These are phyloP conservation scores for Penicillium sp. DNA, from an alignment of 2,329 filamentous ascomycete genomes.

Conservation along the genomic window DNA sequence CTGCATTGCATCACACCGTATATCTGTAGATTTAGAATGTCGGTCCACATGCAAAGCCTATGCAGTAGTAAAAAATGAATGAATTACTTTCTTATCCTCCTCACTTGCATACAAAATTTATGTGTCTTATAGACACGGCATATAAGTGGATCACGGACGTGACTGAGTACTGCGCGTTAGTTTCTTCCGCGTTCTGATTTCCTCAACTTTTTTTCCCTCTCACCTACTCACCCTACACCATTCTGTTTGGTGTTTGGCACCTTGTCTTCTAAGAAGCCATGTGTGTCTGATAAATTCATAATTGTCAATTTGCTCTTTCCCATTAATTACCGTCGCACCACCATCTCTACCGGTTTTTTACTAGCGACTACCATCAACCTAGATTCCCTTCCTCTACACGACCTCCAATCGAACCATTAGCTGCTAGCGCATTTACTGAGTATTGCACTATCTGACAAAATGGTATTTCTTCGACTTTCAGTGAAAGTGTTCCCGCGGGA, in stretches of 20 bases:
- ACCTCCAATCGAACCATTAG: not conserved
- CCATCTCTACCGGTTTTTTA: not conserved
- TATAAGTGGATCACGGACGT: constrained; percentile 3
- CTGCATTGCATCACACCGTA: not conserved
- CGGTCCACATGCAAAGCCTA: no score
- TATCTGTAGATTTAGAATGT: no score
- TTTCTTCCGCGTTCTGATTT: constrained; percentile 3
- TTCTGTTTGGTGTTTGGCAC: not conserved
- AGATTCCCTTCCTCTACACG: not conserved
- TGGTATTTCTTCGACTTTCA: constrained; percentile 40
- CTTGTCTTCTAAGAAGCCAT: not conserved
- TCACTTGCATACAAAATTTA: not conserved
- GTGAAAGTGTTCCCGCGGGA: constrained; percentile 35
- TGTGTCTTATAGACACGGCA: not conserved
- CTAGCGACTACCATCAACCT: not conserved
- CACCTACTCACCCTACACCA: not conserved
- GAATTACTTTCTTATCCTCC: not conserved
- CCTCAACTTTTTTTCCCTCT: not conserved
- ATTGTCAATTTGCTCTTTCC: not conserved
- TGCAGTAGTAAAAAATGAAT: not conserved
- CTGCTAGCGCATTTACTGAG: not conserved
- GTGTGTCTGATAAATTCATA: not conserved
- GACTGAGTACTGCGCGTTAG: not conserved
- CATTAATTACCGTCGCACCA: not conserved
- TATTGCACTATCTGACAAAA: not conserved